These are phyloP conservation scores for Serendipita sp. DNA, from an alignment of 768 basidiomycete genomes.

Conservation along the genomic window DNA sequence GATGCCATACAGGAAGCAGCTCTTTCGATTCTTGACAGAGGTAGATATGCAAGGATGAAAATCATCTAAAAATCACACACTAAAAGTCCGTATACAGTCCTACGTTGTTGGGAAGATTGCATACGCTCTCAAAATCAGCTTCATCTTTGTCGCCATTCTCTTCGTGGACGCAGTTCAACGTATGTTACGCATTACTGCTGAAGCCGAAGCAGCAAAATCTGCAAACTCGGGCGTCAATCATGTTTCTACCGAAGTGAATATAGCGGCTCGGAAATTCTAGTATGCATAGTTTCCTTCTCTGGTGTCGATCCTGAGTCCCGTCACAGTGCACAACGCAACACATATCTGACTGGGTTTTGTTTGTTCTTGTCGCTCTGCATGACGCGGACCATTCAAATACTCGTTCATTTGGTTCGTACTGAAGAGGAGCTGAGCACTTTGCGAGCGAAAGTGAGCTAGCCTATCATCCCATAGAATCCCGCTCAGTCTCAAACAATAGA, in stretches of 20 bases:
- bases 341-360: slow-evolving; percentile 84
- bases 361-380: slow-evolving; percentile 93
- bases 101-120: slow-evolving; percentile 66
- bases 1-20: slow-evolving; percentile 28
- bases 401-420: slow-evolving; percentile 76
- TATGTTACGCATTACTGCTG: slow-evolving; percentile 68
- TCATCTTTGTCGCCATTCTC: slow-evolving; percentile 80
- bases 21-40: slow-evolving; percentile 59
- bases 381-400: slow-evolving; percentile 82
- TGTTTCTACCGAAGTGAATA: slow-evolving; percentile 67
- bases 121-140: slow-evolving; percentile 85
- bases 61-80: slow-evolving; percentile 1
- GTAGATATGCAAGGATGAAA: not conserved
- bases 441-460: slow-evolving; percentile 37
- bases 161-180: slow-evolving; percentile 88
- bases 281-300: slow-evolving; percentile 25
- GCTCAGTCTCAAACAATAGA: slow-evolving; percentile 16
- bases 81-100: slow-evolving; percentile 19
- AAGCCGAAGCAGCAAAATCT: slow-evolving; percentile 49
- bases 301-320: not conserved
- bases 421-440: slow-evolving; percentile 79
- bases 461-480: not conserved
- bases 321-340: slow-evolving; percentile 67
- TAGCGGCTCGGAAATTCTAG: slow-evolving; percentile 91
- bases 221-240: slow-evolving; percentile 34